Evolutionary conservation across 1,284 basidiomycete genomes (phyloP).

Genomic region (Puccinia coronata): DNA sequence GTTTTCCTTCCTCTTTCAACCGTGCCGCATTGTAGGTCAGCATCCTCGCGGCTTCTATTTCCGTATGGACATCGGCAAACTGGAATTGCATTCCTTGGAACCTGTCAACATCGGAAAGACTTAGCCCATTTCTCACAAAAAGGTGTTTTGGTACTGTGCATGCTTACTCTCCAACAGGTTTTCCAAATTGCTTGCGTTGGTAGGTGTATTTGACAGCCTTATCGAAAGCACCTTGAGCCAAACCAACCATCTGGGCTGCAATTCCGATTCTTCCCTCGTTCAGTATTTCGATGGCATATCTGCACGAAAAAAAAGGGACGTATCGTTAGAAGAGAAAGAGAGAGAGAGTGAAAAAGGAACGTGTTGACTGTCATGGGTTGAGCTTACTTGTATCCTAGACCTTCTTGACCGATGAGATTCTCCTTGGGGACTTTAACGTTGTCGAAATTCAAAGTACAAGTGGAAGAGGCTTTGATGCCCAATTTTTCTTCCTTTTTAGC

Average conservation of each 20-base stretch:
- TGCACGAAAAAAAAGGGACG: conserved; percentile 54
- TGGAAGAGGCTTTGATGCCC: conserved; percentile 94
- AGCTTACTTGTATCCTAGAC: conserved; percentile 85
- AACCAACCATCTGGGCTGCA: conserved; percentile 77
- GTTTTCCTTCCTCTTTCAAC: conserved; percentile 86
- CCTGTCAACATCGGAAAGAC: conserved; percentile 59
- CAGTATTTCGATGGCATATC: conserved; percentile 85
- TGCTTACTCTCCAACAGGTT: conserved; percentile 70
- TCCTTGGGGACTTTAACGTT: conserved; percentile 87
- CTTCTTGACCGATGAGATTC: conserved; percentile 90
- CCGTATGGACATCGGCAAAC: conserved; percentile 68
- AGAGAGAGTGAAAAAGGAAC: background rate
- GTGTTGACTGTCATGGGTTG: no score
- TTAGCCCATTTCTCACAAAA: no score
- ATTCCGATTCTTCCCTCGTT: conserved; percentile 98
- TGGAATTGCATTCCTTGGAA: conserved; percentile 97
- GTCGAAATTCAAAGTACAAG: conserved; percentile 94
- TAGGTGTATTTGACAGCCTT: conserved; percentile 90
- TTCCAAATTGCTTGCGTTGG: conserved; percentile 89
- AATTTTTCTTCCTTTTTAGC: conserved; percentile 99
- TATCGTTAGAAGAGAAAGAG: background rate
- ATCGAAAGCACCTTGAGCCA: conserved; percentile 95
- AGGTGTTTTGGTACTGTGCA: no score
- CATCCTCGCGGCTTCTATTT: conserved; percentile 84
- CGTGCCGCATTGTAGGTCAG: conserved; percentile 96